Percentiles rank a stretch among this genome's conserved stretches.
Evolutionary conservation across 2,329 filamentous ascomycete species (phyloP).

Genomic region (Gaeumannomyces sp.): DNA sequence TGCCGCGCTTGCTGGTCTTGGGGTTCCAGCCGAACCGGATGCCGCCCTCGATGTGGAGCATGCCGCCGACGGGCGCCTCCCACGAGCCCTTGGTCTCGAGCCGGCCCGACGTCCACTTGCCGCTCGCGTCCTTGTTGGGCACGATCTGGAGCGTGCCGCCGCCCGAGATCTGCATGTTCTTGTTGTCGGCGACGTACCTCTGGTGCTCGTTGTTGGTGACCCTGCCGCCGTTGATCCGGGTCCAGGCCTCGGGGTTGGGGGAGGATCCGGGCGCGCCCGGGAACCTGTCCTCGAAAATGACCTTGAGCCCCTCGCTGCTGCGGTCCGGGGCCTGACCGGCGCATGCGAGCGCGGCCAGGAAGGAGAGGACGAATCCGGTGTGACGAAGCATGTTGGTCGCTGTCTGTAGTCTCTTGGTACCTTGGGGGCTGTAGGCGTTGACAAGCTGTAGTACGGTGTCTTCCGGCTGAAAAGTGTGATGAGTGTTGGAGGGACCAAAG

Average conservation of each 20-base stretch:
- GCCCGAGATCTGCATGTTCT: conserved; percentile 45
- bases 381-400: not conserved
- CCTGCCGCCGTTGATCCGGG: conserved; percentile 29
- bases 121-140: conserved; percentile 26
- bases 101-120: conserved; percentile 44
- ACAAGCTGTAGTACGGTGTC: not conserved
- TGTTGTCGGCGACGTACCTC: conserved; percentile 35
- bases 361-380: conserved; percentile 4
- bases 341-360: conserved; percentile 21
- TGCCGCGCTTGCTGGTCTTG: conserved; percentile 36
- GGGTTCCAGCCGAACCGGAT: conserved; percentile 37
- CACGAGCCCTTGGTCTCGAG: conserved; percentile 42
- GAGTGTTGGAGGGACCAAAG: not conserved
- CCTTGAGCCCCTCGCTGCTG: conserved; percentile 31
- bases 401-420: not conserved
- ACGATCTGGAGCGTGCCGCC: conserved; percentile 46
- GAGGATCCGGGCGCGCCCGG: conserved; percentile 30
- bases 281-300: conserved; percentile 42
- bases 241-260: conserved; percentile 37
- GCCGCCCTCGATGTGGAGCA: conserved; percentile 37
- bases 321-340: conserved; percentile 30
- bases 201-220: conserved; percentile 42
- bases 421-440: not conserved
- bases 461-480: not conserved
- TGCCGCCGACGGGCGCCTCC: conserved; percentile 33